Base-by-base conservation (phyloP, 768 basidiomycete species). In the Neoboletus magnificus region DNA sequence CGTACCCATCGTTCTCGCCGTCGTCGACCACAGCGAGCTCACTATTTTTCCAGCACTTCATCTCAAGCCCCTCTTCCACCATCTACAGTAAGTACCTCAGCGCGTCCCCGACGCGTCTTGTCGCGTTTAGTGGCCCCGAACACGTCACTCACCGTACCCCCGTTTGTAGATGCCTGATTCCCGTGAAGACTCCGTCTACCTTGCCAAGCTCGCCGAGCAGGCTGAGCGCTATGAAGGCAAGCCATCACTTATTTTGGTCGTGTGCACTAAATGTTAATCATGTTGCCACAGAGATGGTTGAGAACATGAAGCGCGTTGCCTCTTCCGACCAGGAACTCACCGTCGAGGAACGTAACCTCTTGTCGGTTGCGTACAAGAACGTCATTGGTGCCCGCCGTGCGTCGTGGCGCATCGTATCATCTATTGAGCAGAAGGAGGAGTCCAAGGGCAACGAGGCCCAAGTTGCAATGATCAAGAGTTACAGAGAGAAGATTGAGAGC, bases 181-280 rank as follows among this genome's bases (percentile, higher is more conserved):
- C 45, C 92, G 93, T 71, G 93, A 95, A 85, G 92, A 95, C 77
- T 93, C 89, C 68, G 95, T 98, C 77, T 98, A 98, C 84, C 94
- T 97, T 78, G 95, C 96, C 80, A 98, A 98, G 91, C 93, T 98
- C 81, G 93, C 93, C 74, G 94, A 98, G 82, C 94, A 98, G 82
- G 96, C 96, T 68, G 95, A 98, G 84, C 95, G 96, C 48, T 98
- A 98, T 74, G 95, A 98, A 82, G 95, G 95, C 89, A 42, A 48
- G 79, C 71, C 32, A 3, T 46, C 27, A 18, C 15, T 49, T 35
- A 16, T 41, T 49, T 48, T 37, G 33, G 54, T 58, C 52, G 55
- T 57, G 60, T 57, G 41, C 60, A 54, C 45, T 63, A 33, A 15
- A 48, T 50, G 57, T 33, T 49, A 5, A 64, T 60, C 48, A 27